phyloP scores from a whole-genome alignment of 345 rosid species.

The Luvunga scandens region DNA sequence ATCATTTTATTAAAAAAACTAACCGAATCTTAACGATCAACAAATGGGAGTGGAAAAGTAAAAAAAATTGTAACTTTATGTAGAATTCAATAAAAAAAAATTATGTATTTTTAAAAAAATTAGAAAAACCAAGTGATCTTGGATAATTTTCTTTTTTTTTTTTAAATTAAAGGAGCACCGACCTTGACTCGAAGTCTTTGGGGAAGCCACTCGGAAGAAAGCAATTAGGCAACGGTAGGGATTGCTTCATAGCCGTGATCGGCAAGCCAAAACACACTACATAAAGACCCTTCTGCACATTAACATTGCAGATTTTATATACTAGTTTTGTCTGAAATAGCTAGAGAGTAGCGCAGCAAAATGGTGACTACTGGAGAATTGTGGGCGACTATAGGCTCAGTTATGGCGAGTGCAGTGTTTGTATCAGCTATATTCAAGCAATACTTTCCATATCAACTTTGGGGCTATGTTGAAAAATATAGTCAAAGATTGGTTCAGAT shows the following conservation, averaged over 20 bases:
- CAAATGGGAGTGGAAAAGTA: rapidly evolving
- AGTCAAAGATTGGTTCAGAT: background rate
- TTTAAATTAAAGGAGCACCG: background rate
- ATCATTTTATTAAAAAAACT: no score
- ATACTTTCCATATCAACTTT: conserved; percentile 20
- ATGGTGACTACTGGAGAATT: background rate
- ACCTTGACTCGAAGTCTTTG: background rate
- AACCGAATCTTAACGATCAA: rapidly evolving
- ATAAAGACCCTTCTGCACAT: background rate
- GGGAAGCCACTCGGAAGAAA: background rate
- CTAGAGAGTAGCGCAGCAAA: background rate
- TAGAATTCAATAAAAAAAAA: no score
- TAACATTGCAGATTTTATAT: background rate
- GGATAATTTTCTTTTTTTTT: no score
- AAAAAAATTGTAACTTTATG: rapidly evolving
- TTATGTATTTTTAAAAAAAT: no score
- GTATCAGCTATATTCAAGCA: conserved; percentile 21
- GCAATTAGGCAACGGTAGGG: background rate
- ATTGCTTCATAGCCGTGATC: background rate
- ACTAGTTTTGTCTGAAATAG: background rate
- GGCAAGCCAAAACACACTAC: background rate
- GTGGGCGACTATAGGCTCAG: conserved; percentile 9
- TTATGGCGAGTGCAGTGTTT: conserved; percentile 8
- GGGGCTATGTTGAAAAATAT: conserved; percentile 8
- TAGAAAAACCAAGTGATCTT: rapidly evolving